Evolutionary conservation across 2,329 filamentous ascomycete species (phyloP).

Genomic region (Talaromyces sp.): DNA sequence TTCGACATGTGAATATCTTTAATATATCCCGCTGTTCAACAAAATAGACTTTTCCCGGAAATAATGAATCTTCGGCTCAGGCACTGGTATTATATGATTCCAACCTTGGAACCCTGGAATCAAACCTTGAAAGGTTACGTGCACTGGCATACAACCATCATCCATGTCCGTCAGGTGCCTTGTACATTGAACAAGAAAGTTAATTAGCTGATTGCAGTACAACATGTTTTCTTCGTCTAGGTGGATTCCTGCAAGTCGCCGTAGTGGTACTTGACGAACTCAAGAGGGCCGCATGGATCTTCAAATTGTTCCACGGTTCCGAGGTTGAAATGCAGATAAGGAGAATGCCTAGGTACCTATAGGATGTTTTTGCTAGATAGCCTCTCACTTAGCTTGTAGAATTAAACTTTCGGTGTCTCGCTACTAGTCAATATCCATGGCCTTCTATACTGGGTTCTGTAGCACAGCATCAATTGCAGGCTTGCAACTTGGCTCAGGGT

Average conservation of each 20-base stretch:
- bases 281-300: background rate
- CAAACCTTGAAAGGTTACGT: background rate
- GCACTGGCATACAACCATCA: background rate
- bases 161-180: constrained; percentile 1
- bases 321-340: too few species aligned
- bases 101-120: background rate
- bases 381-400: too few species aligned
- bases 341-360: too few species aligned
- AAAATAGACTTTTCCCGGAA: background rate
- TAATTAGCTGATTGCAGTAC: background rate
- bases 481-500: background rate
- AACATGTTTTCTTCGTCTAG: constrained; percentile 3
- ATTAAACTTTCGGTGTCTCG: background rate
- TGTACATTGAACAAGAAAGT: background rate
- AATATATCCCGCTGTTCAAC: background rate
- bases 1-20: background rate
- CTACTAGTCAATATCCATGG: background rate
- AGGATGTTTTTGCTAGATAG: too few species aligned
- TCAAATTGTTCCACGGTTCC: too few species aligned
- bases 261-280: background rate
- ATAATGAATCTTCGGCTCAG: background rate
- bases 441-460: constrained; percentile 2
- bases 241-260: constrained; percentile 2
- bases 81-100: background rate
- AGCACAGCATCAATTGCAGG: background rate